Base-by-base conservation (phyloP, 345 rosid species). In the Ceriops decandra region DNA sequence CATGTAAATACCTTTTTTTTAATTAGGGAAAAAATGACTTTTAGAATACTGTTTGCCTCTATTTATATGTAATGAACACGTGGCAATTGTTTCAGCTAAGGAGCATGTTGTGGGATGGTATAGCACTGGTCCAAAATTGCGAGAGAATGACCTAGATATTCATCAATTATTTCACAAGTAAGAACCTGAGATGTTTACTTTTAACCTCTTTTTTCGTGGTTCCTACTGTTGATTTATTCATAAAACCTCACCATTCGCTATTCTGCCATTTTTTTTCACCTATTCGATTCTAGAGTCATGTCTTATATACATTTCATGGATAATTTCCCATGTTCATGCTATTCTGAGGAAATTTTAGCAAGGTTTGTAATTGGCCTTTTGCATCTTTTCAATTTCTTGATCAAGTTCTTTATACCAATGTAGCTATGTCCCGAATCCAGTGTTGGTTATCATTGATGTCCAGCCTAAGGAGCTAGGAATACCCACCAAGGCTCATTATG, bases 81-180 rank as follows among this genome's bases (percentile, higher is more conserved):
- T 56, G 60, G 10, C 13, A 54, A 22, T 66, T 38, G 32, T 74
- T 82, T 76, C 82, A 93, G 97, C 98, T 52, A 91, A 88, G 87
- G 97, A 93, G 84, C 97, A 90, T 71, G 96, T 93, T 32, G 96
- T 93, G 52, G 98, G 98, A 66, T 93, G 98, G 98, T 90, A 90
- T 72, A 93, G 97, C 74, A 90, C 98, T 0, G 93, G 96, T 52
- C 98, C 98, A 46, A 90, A 89, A 79, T 84, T 93, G 54, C 79
- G 89, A 75, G 92, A 93, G 74, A 93, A 93, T 75, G 97, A 93
- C 84, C 87, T 91, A 30, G 88, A 89, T 54, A 82, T 90, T 78
- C 96, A 33, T 32, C 66, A 64, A 57, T 68, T 47, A 10, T 75
- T 82, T 75, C 82, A 80, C 65, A 80, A 82, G 97, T 91, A 71